These are phyloP conservation scores for Persicaria maculosa DNA, from an alignment of 148 eudicot species.

Conservation along the genomic window DNA sequence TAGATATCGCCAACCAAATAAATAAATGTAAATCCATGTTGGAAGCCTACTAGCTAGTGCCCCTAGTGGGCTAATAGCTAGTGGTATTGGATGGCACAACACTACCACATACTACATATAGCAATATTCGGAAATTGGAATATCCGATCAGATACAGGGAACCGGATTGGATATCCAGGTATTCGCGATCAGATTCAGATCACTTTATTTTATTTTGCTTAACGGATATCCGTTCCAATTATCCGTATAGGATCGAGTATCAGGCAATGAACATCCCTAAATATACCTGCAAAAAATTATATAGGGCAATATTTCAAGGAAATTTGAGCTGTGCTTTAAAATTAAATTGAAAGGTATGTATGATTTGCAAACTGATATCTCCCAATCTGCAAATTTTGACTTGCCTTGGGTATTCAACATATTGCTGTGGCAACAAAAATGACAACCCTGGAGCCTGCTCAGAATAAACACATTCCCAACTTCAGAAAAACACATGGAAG, in stretches of 20 bases:
- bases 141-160: no score
- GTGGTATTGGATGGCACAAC: background rate
- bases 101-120: background rate
- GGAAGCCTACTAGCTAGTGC: background rate
- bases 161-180: no score
- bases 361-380: background rate
- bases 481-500: background rate
- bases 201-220: no score
- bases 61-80: background rate
- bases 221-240: no score
- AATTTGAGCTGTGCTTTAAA: background rate
- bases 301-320: background rate
- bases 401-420: constrained; percentile 78
- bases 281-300: no score
- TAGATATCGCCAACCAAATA: background rate
- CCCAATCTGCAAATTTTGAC: constrained; percentile 9
- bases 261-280: no score
- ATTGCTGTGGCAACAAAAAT: constrained; percentile 81
- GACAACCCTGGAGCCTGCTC: constrained; percentile 95
- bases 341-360: background rate
- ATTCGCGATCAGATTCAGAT: no score
- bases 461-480: constrained; percentile 17
- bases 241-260: no score
- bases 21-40: background rate
- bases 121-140: no score